Conservation (phyloP, 176 grass and related monocot genomes). For the barley (Hordeum vulgare) region DNA sequence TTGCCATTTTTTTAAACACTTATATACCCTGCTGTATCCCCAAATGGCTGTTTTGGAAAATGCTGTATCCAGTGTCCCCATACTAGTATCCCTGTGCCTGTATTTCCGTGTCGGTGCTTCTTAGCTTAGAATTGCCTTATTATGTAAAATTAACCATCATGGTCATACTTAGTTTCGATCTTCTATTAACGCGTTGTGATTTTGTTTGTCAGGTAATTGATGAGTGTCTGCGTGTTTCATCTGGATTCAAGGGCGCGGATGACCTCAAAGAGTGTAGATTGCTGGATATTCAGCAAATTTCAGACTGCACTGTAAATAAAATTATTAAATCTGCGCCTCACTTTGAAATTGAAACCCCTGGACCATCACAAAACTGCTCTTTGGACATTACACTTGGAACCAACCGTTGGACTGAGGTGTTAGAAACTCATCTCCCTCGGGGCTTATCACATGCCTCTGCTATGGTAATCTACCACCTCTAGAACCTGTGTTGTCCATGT, state of each 20-base stretch:
- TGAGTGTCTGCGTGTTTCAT: slow-evolving; percentile 86
- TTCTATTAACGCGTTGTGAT: not conserved
- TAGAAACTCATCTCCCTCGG: slow-evolving; percentile 48
- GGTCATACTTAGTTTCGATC: not conserved
- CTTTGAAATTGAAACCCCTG: slow-evolving; percentile 51
- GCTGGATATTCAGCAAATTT: slow-evolving; percentile 73
- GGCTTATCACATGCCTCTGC: slow-evolving; percentile 59
- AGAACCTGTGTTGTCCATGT: not conserved
- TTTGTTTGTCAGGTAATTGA: slow-evolving; percentile 70
- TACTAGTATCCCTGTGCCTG: no score
- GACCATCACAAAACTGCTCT: slow-evolving; percentile 31
- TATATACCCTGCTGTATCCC: no score
- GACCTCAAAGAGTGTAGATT: slow-evolving; percentile 82
- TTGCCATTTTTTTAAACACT: no score
- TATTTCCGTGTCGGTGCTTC: no score
- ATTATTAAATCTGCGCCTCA: slow-evolving; percentile 80
- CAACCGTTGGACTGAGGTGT: slow-evolving; percentile 68
- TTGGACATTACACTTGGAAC: slow-evolving; percentile 42
- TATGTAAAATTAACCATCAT: not conserved
- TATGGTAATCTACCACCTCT: slow-evolving; percentile 51
- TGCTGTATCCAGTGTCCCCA: no score
- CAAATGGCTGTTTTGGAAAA: no score
- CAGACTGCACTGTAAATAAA: slow-evolving; percentile 65
- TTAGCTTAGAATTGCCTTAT: no score
- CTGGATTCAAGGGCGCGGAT: slow-evolving; percentile 88